Percentiles rank a stretch among this genome's conserved stretches.
Evolutionary conservation across 306 rosid species (phyloP).

Genomic region (Astragalus membranaceus): DNA sequence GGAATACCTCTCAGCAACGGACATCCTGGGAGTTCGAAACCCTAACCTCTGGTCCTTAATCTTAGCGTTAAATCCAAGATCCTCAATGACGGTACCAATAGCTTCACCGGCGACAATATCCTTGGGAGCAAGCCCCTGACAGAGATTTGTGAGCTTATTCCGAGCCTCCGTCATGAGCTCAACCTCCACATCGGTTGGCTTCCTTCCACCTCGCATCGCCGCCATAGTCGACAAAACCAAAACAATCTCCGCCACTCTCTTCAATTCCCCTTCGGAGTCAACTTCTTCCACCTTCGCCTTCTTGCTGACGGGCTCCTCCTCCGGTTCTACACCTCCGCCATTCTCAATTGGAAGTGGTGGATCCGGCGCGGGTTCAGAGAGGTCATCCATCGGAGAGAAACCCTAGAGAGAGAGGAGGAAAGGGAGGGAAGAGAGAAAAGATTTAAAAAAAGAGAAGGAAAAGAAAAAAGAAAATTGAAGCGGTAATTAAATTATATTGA

Average conservation of each 20-base stretch:
- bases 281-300: constrained; percentile 36
- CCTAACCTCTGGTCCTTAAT: constrained; percentile 76
- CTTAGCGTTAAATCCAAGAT: constrained; percentile 70
- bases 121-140: constrained; percentile 69
- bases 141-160: constrained; percentile 54
- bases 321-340: constrained; percentile 29
- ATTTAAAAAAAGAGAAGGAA: neutral
- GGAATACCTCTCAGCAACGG: constrained; percentile 59
- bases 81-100: constrained; percentile 65
- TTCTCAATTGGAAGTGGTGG: constrained; percentile 23
- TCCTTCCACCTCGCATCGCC: constrained; percentile 61
- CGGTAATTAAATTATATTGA: neutral
- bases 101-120: constrained; percentile 68
- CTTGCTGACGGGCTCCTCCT: constrained; percentile 36
- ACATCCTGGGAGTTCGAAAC: constrained; percentile 66
- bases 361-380: neutral
- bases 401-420: constrained; percentile 28
- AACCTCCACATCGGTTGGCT: constrained; percentile 60
- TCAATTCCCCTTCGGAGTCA: constrained; percentile 24
- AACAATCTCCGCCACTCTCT: constrained; percentile 91
- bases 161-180: constrained; percentile 81
- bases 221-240: constrained; percentile 78
- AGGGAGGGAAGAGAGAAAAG: neutral
- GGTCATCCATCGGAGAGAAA: constrained; percentile 36
- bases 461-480: neutral